These are phyloP conservation scores for Corchorus olitorius DNA, from an alignment of 345 rosid genomes.

Conservation along the genomic window DNA sequence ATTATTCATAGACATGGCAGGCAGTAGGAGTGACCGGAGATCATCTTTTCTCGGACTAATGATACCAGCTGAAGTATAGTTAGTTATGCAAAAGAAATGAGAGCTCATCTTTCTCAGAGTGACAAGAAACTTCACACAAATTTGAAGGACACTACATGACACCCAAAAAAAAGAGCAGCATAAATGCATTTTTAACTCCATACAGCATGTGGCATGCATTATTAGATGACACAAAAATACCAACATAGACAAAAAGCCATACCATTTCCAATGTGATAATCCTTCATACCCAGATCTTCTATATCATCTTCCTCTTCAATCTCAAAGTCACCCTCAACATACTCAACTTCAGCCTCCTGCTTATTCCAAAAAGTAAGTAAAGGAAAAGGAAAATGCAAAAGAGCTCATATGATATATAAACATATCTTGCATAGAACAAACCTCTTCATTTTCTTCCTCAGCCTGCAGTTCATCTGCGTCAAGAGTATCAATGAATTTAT, in stretches of 20 bases:
- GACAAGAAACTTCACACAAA: not conserved
- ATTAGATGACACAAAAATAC: not conserved
- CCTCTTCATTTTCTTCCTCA: conserved; percentile 61
- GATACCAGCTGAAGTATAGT: not conserved
- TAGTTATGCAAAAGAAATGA: too few species aligned
- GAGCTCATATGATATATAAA: not conserved
- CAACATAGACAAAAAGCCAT: conserved; percentile 20
- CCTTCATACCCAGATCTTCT: conserved; percentile 63
- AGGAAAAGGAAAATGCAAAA: not conserved
- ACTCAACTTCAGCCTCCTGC: conserved; percentile 75
- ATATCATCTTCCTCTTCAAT: conserved; percentile 90
- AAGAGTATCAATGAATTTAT: conserved; percentile 48
- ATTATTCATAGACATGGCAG: not conserved
- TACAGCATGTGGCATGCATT: not conserved
- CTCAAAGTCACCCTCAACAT: conserved; percentile 76
- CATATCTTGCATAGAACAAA: conserved; percentile 20
- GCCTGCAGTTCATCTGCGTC: conserved; percentile 40
- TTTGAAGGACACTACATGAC: not conserved
- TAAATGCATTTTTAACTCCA: conserved; percentile 2
- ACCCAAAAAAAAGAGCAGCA: not conserved
- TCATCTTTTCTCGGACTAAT: not conserved
- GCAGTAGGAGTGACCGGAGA: not conserved
- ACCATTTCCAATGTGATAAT: conserved; percentile 40
- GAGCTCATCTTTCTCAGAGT: too few species aligned
- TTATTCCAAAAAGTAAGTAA: conserved; percentile 21